Base-by-base conservation (phyloP, 306 rosid species). In the Begonia masoniana region DNA sequence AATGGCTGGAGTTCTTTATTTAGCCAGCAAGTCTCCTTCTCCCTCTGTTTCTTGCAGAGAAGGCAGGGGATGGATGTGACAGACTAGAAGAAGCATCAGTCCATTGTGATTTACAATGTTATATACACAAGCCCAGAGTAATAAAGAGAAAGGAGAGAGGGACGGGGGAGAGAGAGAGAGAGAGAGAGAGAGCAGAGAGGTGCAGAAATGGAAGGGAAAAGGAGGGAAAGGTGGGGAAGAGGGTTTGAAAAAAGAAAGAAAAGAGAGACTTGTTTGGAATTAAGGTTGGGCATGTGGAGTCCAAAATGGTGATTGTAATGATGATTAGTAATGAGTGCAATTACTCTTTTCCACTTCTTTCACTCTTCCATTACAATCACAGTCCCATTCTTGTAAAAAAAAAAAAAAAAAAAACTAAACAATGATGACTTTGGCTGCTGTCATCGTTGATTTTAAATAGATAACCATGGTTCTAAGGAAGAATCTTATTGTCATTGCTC, bases 191-290 rank as follows among this genome's bases (percentile, higher is more conserved):
- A 0, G 19, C 19, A 17, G 55, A 60, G 62, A 59, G 54, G 54
- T 1, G 60, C 13, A 15, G 39, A 15, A 11, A 54, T 54, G 21
- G 19, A 52, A 47, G 39, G 55, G 19, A 49, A 59, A 59, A 16
- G 47, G 13, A 47, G 55, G 39, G 50, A 50, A 50, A 41, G 58
- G n/a, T 50, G 65, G 58, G 51, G 57, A 60, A 55, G 58, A 61
- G 9, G 16, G 49, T 51, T 60, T 51, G 45, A 53, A 61, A 61
- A 41, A 23, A 43, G 19, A 60, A 36, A 41, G 50, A 9, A 60
- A 50, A 60, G 41, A 16, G 64, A 42, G 48, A 60, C n/a, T 17
- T 60, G 12, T 39, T 15, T 50, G 49, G 64, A 50, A 15, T 50
- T 50, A 17, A 61, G 51, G 14, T 39, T 50, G 3, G 56, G 50